A percentile compares a stretch with the other conserved stretches of the same genome.
phyloP scores from a whole-genome alignment of 2,329 filamentous ascomycete species.

The Fusarium nygamai region DNA sequence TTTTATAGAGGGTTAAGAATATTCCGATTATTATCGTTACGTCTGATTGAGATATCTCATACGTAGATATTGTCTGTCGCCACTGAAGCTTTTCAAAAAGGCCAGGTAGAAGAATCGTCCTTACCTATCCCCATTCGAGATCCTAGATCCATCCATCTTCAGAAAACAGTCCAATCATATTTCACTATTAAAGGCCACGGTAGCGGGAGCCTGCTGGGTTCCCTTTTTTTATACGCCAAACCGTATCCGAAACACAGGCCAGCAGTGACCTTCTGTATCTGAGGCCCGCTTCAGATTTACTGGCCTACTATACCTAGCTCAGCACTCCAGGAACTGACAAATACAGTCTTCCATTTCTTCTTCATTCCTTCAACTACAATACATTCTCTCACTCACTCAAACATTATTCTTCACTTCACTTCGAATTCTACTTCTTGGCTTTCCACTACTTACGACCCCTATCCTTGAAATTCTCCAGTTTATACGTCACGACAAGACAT shows the following conservation, averaged over 20 bases:
- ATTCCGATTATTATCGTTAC: background rate
- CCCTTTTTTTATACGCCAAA: slow-evolving; percentile 24
- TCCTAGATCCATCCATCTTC: slow-evolving; percentile 31
- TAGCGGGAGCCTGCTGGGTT: slow-evolving; percentile 30
- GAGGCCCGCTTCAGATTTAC: slow-evolving; percentile 26
- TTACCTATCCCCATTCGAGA: slow-evolving; percentile 28
- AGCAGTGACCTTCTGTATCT: slow-evolving; percentile 14
- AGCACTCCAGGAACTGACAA: slow-evolving; percentile 13
- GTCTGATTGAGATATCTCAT: background rate
- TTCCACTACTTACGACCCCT: background rate
- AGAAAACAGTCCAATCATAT: slow-evolving; percentile 27
- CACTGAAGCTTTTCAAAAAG: slow-evolving; percentile 16
- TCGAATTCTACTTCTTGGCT: background rate
- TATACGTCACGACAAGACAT: slow-evolving; percentile 32
- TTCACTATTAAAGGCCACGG: slow-evolving; percentile 33
- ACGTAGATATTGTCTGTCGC: slow-evolving; percentile 3
- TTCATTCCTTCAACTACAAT: slow-evolving; percentile 10
- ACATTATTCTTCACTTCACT: background rate
- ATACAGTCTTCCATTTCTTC: slow-evolving; percentile 3
- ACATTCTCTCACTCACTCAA: slow-evolving; percentile 17
- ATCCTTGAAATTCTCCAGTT: slow-evolving; percentile 6
- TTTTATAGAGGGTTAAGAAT: background rate
- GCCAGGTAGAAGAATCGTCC: slow-evolving; percentile 15
- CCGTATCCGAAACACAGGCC: slow-evolving; percentile 29
- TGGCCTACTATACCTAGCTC: background rate